Evolutionary conservation across 768 basidiomycete genomes (phyloP), one percentile per base, ranked within the genome.

Genomic region (Grammothele lineata): DNA sequence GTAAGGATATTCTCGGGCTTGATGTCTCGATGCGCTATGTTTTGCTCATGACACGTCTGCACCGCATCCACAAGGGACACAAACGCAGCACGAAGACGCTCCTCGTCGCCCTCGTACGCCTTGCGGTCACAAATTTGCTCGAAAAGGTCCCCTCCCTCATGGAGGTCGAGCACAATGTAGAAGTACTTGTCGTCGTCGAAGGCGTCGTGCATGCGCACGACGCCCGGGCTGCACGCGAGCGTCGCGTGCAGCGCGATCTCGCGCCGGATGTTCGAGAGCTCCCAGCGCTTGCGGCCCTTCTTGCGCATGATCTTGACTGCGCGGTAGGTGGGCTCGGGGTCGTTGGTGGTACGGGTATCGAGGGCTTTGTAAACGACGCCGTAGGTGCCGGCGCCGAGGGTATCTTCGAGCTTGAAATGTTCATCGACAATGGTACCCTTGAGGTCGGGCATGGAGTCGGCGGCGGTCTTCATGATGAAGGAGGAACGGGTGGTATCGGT

Each of bases 21-120:
- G 40, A 78, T 63, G 52, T 77, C 77, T 21, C 76, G 73, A 52
- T 77, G 77, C 54, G 65, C 73, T 56, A 78, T 71, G n/a, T 70
- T 69, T 26, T 64, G 58, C 21, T 59, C 55, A 55, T 78, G 77
- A 50, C 71, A 72, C 55, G 69, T 67, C 37, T 70, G 63, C 53
- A 77, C 70, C 5, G 75, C 70, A 52, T 75, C 73, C 54, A 77
- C 46, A 52, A 78, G 68, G 51, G 77, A 76, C 12, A 73, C 55
- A 59, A 77, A 78, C 40, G 72, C 71, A 18, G 56, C 45, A 42
- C 66, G 69, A 58, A 77, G 71, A 47, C 75, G 63, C 7, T 51
- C 56, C 59, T 74, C 71, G 54, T 75, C 61, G 44, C 72, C 69
- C 37, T 61, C 40, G 55, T 70, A 74, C 53, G 62, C 47, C 12